Base-by-base conservation (phyloP, 768 basidiomycete species). In the Lactarius hengduanensis region DNA sequence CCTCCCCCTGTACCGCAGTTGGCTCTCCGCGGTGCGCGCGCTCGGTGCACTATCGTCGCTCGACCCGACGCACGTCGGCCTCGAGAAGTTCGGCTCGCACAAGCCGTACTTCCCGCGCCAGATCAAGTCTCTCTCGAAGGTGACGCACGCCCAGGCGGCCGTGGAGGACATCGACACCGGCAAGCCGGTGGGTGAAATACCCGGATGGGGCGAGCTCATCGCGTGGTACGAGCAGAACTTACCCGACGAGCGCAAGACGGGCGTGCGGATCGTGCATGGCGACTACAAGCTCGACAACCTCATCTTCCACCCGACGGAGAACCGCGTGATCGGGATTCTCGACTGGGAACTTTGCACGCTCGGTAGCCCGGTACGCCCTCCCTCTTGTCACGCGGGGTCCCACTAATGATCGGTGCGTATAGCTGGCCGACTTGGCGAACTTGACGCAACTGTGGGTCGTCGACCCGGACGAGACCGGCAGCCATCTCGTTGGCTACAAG, bases 231-330 rank as follows among this genome's bases (percentile, higher is more conserved):
- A 80, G 66, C 75, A 77, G 34, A 83, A 92, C 72, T 77, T 92
- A 32, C 95, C 93, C 2, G 85, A 92, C 72, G 94, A 96, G 77
- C 78, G 74, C 68, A 86, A 86, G 74, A 84, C 83, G 1, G 92
- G 91, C 0, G 79, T 84, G 62, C 86, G 92, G n/a, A 87, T 99
- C 69, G 94, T 98, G 6, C 96, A 98, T 74, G 96, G 96, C 32
- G 96, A 99, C 76, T 98, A 92, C 75, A 99, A 99, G 76, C 80
- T 96, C n/a, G 96, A 99, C 77, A 99, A 99, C 76, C 76, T 99
- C 69, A 84, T 98, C 69, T 98, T 97, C 77, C 96, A 98, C 71
- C 89, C 91, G 0, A 92, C 88, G 0, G 89, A 98, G 76, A 93
- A 95, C 67, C 81, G 84, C 50, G 95, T 98, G 4, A 94, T 98